Percentiles rank a stretch among this genome's conserved stretches.
Conservation (phyloP, 2,329 filamentous ascomycete species). For the Westerdykella sp. region DNA sequence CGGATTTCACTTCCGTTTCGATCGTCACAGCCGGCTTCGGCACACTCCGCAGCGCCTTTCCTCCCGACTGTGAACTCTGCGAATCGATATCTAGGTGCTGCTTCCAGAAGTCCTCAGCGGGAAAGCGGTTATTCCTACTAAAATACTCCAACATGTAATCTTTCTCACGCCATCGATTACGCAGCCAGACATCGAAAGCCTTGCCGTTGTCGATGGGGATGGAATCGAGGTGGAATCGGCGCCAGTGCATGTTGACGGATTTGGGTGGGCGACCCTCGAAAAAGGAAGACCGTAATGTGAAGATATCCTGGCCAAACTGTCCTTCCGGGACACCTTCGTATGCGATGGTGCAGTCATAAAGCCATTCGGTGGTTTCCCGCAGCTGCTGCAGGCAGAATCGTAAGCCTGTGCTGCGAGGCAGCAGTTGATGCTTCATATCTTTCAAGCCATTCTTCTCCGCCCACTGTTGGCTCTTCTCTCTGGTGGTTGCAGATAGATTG, state of each 20-base stretch:
- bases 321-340: conserved; percentile 76
- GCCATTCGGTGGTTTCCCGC: conserved; percentile 66
- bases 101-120: conserved; percentile 53
- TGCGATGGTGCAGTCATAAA: conserved; percentile 90
- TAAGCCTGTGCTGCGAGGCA: conserved; percentile 74
- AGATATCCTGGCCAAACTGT: conserved; percentile 83
- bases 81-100: conserved; percentile 35
- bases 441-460: conserved; percentile 67
- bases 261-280: conserved; percentile 84
- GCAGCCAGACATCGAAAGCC: conserved; percentile 77
- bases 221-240: conserved; percentile 70
- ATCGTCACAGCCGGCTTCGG: conserved; percentile 39
- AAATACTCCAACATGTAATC: conserved; percentile 84
- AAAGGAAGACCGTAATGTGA: conserved; percentile 79
- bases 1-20: conserved; percentile 45
- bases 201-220: conserved; percentile 73
- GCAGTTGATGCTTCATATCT: conserved; percentile 66
- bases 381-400: conserved; percentile 75
- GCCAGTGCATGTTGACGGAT: conserved; percentile 96
- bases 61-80: conserved; percentile 28
- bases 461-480: conserved; percentile 66
- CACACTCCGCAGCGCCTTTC: conserved; percentile 30
- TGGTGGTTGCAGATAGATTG: conserved; percentile 66
- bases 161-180: conserved; percentile 85
- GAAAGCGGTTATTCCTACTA: conserved; percentile 66